phyloP scores from a whole-genome alignment of 768 basidiomycete genomes.

The Hygrocybe coccinea region DNA sequence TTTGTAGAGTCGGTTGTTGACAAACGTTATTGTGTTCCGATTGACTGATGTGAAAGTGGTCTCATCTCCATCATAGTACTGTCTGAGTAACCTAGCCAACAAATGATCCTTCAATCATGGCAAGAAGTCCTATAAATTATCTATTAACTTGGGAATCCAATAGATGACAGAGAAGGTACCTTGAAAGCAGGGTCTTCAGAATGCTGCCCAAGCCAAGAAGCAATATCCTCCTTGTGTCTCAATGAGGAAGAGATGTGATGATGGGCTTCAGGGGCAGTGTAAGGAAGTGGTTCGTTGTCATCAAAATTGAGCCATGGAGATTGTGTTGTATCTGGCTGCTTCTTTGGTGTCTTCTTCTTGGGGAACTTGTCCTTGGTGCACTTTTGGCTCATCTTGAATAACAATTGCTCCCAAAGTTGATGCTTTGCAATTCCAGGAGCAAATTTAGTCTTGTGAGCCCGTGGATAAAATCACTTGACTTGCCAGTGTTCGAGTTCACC shows the following conservation, averaged over 20 bases:
- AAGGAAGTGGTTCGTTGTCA: constrained; percentile 2
- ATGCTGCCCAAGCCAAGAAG: not conserved
- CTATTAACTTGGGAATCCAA: not conserved
- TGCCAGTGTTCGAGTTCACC: constrained; percentile 36
- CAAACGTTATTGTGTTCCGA: constrained; percentile 12
- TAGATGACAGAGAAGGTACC: not conserved
- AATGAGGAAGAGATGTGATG: constrained; percentile 23
- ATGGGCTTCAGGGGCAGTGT: not conserved
- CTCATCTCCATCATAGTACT: constrained; percentile 14
- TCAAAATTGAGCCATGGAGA: not conserved
- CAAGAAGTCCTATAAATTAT: not conserved
- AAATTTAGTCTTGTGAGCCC: constrained; percentile 29
- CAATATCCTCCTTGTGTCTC: constrained; percentile 1
- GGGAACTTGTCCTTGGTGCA: not conserved
- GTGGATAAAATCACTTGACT: constrained; percentile 32
- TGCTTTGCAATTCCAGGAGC: constrained; percentile 21
- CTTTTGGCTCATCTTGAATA: not conserved
- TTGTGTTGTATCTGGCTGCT: too few species aligned
- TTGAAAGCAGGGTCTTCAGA: constrained; percentile 1
- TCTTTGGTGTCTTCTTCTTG: not conserved
- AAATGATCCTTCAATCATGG: not conserved
- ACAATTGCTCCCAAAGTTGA: constrained; percentile 9
- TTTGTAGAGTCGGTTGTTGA: constrained; percentile 23
- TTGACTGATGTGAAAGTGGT: constrained; percentile 13
- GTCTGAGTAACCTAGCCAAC: not conserved